Evolutionary conservation across 2,329 filamentous ascomycete species (phyloP).

Genomic region (Paecilomyces formosus): DNA sequence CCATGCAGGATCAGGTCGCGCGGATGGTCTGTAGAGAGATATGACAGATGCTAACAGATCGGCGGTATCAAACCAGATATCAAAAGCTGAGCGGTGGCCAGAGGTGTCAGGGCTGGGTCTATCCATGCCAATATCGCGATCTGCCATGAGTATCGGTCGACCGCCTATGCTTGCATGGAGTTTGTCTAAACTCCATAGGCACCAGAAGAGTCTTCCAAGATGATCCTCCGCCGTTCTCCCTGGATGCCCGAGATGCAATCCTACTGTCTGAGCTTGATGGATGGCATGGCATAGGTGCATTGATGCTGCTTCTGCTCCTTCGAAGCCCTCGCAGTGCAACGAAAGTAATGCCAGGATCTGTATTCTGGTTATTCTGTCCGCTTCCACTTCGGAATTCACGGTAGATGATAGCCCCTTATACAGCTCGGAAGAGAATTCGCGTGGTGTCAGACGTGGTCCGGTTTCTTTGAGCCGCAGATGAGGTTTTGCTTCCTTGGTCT

Average conservation of each 20-base stretch:
- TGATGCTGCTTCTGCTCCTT: constrained; percentile 33
- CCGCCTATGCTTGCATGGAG: constrained; percentile 35
- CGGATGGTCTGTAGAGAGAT: constrained; percentile 31
- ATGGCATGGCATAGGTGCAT: constrained; percentile 33
- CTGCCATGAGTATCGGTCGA: constrained; percentile 30
- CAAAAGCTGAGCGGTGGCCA: constrained; percentile 18
- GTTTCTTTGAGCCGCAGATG: constrained; percentile 22
- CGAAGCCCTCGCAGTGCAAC: constrained; percentile 33
- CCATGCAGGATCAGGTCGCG: constrained; percentile 28
- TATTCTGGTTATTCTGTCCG: constrained; percentile 29
- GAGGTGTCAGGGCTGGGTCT: constrained; percentile 16
- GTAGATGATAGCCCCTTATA: constrained; percentile 29
- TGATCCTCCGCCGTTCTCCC: constrained; percentile 21
- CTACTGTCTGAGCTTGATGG: constrained; percentile 32
- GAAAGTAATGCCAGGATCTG: constrained; percentile 33
- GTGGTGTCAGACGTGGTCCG: constrained; percentile 23
- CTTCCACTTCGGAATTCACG: constrained; percentile 30
- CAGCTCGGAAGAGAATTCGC: constrained; percentile 30
- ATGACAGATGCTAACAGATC: constrained; percentile 31
- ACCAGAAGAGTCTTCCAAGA: constrained; percentile 30
- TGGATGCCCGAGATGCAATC: constrained; percentile 31
- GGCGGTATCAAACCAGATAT: constrained; percentile 31
- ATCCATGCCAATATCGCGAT: constrained; percentile 31
- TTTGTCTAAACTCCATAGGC: constrained; percentile 34
- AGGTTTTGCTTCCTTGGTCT: constrained; percentile 23